phyloP scores from a whole-genome alignment of 2,329 filamentous ascomycete species.

The Pleurostoma richardsiae region DNA sequence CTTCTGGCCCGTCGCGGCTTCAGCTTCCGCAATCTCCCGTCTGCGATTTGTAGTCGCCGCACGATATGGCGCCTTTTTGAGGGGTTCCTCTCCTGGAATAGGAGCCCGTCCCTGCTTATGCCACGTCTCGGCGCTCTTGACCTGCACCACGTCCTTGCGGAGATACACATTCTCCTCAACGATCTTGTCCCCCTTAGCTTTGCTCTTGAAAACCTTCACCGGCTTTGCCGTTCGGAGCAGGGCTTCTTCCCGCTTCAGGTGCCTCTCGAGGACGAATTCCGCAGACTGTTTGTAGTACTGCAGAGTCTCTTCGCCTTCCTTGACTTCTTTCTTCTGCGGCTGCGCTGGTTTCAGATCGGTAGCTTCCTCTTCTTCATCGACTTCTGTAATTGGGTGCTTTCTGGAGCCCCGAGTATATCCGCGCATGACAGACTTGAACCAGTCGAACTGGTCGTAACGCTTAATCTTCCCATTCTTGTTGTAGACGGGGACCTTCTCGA shows the following conservation, averaged over 20 bases:
- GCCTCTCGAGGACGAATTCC: conserved; percentile 79
- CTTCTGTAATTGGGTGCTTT: conserved; percentile 54
- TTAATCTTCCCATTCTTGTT: conserved; percentile 73
- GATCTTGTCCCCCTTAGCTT: conserved; percentile 66
- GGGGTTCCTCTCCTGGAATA: conserved; percentile 61
- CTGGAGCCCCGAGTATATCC: conserved; percentile 55
- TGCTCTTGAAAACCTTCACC: conserved; percentile 69
- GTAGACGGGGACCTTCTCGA: conserved; percentile 77
- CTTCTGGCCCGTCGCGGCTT: conserved; percentile 75
- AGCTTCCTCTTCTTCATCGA: conserved; percentile 74
- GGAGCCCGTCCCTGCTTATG: conserved; percentile 90
- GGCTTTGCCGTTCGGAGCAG: conserved; percentile 63
- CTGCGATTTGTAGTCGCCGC: conserved; percentile 85
- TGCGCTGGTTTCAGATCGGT: conserved; percentile 71
- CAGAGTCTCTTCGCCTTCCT: conserved; percentile 74
- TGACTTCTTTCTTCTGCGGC: conserved; percentile 66
- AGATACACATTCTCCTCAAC: conserved; percentile 77
- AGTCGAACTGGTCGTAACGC: conserved; percentile 74
- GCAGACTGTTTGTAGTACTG: conserved; percentile 84
- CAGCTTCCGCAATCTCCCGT: conserved; percentile 81
- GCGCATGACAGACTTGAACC: conserved; percentile 78
- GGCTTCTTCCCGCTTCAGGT: conserved; percentile 89
- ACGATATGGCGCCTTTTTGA: conserved; percentile 86
- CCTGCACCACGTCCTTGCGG: conserved; percentile 73
- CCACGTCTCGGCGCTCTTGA: conserved; percentile 94